Evolutionary conservation across 768 basidiomycete species (phyloP), one percentile per base, ranked within the genome.

Genomic region (Trametes villosa): DNA sequence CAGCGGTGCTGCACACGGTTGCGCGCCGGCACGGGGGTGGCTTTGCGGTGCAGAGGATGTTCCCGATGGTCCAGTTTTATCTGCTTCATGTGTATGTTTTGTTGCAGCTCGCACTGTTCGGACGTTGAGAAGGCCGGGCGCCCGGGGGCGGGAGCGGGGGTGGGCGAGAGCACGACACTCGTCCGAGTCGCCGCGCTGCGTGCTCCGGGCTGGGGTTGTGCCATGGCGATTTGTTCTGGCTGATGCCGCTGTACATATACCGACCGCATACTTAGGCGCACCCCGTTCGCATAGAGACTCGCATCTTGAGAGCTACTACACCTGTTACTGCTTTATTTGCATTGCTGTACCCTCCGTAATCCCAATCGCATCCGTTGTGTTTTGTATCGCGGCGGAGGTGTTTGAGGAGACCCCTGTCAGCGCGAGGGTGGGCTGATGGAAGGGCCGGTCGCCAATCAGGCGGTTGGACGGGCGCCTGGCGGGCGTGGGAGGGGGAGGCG

Each of bases 51-150:
- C 50, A 59, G 52, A 56, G 50, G 49, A 29, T 61, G 60, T 51
- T 64, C 50, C 62, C 57, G 36, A 46, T 72, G 53, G 44, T 66
- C 30, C 65, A 64, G 58, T 67, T 59, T 34, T 71, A 70, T 63
- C 42, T 72, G 63, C 65, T 70, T 55, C 69, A 69, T 61, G 50
- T 72, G 57, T 70, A 63, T 58, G 42, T 69, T 59, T 59, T 69
- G 59, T 53, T 72, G 57, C 64, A 64, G 42, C 60, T 69, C 34
- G 63, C 53, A 40, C 36, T 70, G 38, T 63, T 65, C 50, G 65
- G 66, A 53, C 53, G 53, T 22, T 51, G 47, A n/a, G 38, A 31
- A 5, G 56, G 36, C 46, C 29, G 18, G 34, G 44, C 36, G 24
- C 24, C 30, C 29, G 34, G 13, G 27, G 29, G 33, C 9, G 27